Percentiles rank a stretch among this genome's conserved stretches.
Evolutionary conservation across 73 alveolate genomes (phyloP).

Genomic region (Breviolum minutum): DNA sequence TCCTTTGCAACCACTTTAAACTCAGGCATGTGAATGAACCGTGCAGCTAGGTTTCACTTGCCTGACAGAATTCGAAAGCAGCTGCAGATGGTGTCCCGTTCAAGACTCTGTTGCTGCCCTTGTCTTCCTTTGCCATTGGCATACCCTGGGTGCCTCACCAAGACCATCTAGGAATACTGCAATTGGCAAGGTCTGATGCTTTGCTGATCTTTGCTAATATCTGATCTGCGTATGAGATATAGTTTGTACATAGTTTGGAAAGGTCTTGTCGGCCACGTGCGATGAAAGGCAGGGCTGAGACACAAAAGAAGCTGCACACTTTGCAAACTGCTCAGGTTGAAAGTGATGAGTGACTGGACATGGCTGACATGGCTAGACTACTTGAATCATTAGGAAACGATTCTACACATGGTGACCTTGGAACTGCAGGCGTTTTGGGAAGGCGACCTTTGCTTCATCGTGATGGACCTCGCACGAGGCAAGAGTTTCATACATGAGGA

Average conservation of each 20-base stretch:
- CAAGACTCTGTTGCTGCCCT: background rate
- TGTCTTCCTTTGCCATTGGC: background rate
- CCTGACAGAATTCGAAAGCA: background rate
- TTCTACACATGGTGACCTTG: background rate
- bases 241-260: background rate
- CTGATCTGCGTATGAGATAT: no score
- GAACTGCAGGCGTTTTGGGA: constrained; percentile 84
- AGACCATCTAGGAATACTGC: no score
- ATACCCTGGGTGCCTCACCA: no score
- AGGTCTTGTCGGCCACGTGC: background rate
- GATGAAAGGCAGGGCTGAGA: constrained; percentile 17
- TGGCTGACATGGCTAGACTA: no score
- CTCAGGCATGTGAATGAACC: background rate
- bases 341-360: no score
- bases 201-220: no score
- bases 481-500: background rate
- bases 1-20: background rate
- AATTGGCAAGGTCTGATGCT: no score
- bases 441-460: constrained; percentile 80
- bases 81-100: background rate
- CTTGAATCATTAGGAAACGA: no score
- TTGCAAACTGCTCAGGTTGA: background rate
- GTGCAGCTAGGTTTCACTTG: constrained; percentile 4
- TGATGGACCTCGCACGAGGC: constrained; percentile 93
- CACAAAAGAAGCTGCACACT: background rate